These are phyloP conservation scores for Salix brachista DNA, from an alignment of 345 rosid species.

Conservation along the genomic window DNA sequence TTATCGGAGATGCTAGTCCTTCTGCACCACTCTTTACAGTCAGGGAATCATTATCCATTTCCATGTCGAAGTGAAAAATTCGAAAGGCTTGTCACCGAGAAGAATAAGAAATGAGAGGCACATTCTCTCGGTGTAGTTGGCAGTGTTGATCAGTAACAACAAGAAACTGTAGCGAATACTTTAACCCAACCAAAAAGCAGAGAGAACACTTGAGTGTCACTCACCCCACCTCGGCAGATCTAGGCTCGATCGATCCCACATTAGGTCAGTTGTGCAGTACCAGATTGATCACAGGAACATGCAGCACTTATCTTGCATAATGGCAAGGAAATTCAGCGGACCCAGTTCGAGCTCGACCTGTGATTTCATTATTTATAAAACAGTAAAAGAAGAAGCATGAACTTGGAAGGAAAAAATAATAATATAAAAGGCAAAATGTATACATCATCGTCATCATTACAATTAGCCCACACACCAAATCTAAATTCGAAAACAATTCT, in stretches of 20 bases:
- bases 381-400: not conserved
- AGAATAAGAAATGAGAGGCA: conserved; percentile 4
- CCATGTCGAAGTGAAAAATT: conserved; percentile 7
- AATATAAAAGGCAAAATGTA: conserved; percentile 6
- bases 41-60: conserved; percentile 9
- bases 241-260: not conserved
- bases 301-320: not conserved
- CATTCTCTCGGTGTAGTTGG: not conserved
- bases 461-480: conserved; percentile 25
- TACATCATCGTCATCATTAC: conserved; percentile 36
- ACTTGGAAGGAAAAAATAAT: not conserved
- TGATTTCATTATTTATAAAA: not conserved
- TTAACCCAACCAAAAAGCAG: not conserved
- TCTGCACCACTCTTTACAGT: not conserved
- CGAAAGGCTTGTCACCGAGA: conserved; percentile 4
- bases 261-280: not conserved
- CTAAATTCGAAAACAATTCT: conserved; percentile 28
- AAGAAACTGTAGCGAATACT: not conserved
- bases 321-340: not conserved
- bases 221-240: not conserved
- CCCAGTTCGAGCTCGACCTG: not conserved
- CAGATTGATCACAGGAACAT: not conserved
- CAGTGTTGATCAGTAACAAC: not conserved
- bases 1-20: not conserved
- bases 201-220: not conserved